Evolutionary conservation across 441 rosid species (phyloP).

Genomic region (Syzygium syzygioides): DNA sequence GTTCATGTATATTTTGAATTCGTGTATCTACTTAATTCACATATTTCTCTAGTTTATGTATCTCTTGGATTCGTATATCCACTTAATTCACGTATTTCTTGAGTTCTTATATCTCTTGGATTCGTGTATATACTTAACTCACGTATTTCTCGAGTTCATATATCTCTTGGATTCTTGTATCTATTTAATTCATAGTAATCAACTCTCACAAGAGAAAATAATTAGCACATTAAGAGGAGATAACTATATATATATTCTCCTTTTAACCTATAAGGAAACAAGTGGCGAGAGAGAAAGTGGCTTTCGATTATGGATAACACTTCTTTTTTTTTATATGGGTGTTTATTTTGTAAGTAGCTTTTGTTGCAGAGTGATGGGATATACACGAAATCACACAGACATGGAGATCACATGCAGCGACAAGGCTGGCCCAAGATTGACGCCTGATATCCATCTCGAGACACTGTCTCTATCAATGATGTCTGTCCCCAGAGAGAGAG

Average conservation of each 20-base stretch:
- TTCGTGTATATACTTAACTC: too few species aligned
- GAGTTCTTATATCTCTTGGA: too few species aligned
- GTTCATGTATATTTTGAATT: too few species aligned
- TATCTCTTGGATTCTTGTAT: too few species aligned
- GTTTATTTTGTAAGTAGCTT: not conserved
- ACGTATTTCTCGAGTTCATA: too few species aligned
- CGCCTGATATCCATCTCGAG: slow-evolving; percentile 16
- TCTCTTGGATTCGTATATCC: too few species aligned
- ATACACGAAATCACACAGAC: not conserved
- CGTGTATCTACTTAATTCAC: too few species aligned
- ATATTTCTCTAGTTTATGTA: too few species aligned
- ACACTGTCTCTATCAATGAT: not conserved
- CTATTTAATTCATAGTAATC: not conserved
- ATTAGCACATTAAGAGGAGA: not conserved
- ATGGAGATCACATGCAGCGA: slow-evolving; percentile 20
- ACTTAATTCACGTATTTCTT: too few species aligned
- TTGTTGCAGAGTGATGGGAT: not conserved
- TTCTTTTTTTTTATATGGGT: not conserved
- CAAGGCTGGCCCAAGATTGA: slow-evolving; percentile 21
- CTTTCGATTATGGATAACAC: not conserved
- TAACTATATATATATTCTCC: not conserved
- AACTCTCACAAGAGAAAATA: not conserved
- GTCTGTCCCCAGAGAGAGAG: not conserved
- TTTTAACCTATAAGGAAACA: not conserved
- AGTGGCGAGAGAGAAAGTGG: not conserved